phyloP scores from a whole-genome alignment of 257 asterid species.

The Gentiana straminea region DNA sequence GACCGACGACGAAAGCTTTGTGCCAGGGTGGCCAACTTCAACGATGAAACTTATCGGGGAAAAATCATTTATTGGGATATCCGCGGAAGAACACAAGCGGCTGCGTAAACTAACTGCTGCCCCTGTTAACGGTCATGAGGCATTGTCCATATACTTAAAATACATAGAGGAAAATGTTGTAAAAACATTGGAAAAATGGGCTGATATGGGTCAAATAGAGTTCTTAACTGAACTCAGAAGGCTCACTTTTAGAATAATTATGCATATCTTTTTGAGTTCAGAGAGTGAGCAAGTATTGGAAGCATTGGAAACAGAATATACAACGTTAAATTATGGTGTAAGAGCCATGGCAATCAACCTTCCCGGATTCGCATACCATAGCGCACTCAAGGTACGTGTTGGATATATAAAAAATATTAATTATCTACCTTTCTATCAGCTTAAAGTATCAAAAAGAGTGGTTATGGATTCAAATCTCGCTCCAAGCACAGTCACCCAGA shows the following conservation, averaged over 20 bases:
- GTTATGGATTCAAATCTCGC: too few species aligned
- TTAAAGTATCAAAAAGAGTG: not conserved
- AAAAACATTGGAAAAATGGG: constrained; percentile 48
- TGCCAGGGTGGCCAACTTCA: constrained; percentile 72
- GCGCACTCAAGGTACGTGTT: constrained; percentile 65
- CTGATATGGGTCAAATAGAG: constrained; percentile 47
- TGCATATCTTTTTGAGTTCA: constrained; percentile 71
- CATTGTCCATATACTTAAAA: constrained; percentile 15
- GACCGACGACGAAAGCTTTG: constrained; percentile 58
- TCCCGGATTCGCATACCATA: constrained; percentile 79
- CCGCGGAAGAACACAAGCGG: constrained; percentile 54
- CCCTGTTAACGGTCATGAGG: constrained; percentile 67
- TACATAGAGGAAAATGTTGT: constrained; percentile 42
- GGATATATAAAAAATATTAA: too few species aligned
- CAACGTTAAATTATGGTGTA: constrained; percentile 62
- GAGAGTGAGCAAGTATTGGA: constrained; percentile 61
- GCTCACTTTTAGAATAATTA: constrained; percentile 75
- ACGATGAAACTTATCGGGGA: constrained; percentile 54
- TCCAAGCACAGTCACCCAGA: too few species aligned
- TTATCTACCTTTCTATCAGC: too few species aligned
- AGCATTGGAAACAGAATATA: constrained; percentile 71
- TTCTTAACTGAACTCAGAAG: constrained; percentile 55
- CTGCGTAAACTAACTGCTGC: constrained; percentile 56
- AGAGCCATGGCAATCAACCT: constrained; percentile 80
- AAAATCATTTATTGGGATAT: constrained; percentile 47